phyloP scores from a whole-genome alignment of 352 stramenopile genomes.

The Phytophthora hibernalis region DNA sequence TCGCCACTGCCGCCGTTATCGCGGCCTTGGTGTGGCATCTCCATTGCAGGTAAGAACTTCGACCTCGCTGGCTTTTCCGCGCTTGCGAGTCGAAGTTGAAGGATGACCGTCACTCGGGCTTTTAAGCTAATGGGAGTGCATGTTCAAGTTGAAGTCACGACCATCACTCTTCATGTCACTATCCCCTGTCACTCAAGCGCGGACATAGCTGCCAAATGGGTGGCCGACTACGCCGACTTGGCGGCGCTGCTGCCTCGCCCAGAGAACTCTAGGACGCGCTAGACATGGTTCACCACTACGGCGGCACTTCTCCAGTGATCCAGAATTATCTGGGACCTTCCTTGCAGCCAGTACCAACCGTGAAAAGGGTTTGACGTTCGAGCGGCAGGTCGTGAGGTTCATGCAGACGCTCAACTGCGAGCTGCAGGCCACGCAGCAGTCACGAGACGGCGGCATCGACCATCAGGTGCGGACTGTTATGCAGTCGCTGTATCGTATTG shows the following conservation, averaged over 20 bases:
- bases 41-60: no score
- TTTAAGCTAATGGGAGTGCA: neutral
- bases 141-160: conserved; percentile 17
- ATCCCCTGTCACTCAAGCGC: conserved; percentile 24
- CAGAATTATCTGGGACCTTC: neutral
- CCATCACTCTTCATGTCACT: conserved; percentile 29
- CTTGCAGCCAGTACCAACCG: conserved; percentile 22
- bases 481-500: neutral
- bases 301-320: conserved; percentile 14
- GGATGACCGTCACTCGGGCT: neutral
- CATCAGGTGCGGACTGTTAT: conserved; percentile 43
- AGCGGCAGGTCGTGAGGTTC: conserved; percentile 63
- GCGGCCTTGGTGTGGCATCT: neutral
- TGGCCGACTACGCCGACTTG: neutral
- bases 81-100: neutral
- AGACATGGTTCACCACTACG: conserved; percentile 1
- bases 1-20: neutral
- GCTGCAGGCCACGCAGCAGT: conserved; percentile 66
- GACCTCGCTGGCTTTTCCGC: neutral
- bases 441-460: conserved; percentile 78
- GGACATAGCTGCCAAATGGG: neutral
- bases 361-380: conserved; percentile 68
- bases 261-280: neutral
- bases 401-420: conserved; percentile 61
- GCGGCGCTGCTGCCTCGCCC: conserved; percentile 11